These are phyloP conservation scores for Ogataea populi-albae DNA, from an alignment of 805 yeast genomes.

Conservation along the genomic window DNA sequence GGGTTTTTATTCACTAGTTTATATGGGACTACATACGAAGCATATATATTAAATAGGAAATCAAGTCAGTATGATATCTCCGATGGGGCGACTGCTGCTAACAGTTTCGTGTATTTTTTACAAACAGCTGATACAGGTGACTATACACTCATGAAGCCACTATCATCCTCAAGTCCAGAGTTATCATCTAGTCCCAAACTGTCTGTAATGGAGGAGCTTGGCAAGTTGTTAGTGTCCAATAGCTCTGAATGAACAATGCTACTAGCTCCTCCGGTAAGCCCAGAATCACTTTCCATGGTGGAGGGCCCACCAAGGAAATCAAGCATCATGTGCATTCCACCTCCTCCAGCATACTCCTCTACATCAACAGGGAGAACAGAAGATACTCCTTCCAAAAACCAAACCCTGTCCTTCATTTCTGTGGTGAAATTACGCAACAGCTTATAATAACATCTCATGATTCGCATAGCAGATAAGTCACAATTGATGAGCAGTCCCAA, in stretches of 20 bases:
- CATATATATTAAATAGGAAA: no score
- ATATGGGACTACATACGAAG: no score
- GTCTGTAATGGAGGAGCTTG: slow-evolving; percentile 46
- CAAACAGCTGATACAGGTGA: no score
- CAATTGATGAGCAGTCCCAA: slow-evolving; percentile 77
- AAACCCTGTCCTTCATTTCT: slow-evolving; percentile 84
- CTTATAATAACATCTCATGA: slow-evolving; percentile 85
- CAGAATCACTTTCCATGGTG: slow-evolving; percentile 31
- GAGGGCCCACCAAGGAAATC: slow-evolving; percentile 74
- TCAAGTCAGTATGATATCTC: no score
- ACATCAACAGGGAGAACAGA: slow-evolving; percentile 88
- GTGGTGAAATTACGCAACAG: slow-evolving; percentile 76
- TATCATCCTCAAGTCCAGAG: slow-evolving; percentile 49
- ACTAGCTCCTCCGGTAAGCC: slow-evolving; percentile 44
- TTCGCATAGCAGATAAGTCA: slow-evolving; percentile 83
- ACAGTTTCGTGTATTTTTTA: no score
- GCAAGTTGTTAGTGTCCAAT: slow-evolving; percentile 53
- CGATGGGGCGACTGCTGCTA: no score
- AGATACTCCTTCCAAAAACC: slow-evolving; percentile 92
- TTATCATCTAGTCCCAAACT: slow-evolving; percentile 51
- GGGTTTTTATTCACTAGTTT: no score
- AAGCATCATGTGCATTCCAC: slow-evolving; percentile 90
- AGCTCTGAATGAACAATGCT: slow-evolving; percentile 43
- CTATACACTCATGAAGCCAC: slow-evolving; percentile 25
- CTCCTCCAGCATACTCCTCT: slow-evolving; percentile 86